Conservation (phyloP, 495 filamentous ascomycete genomes). For the Diplogelasinospora grovesii region DNA sequence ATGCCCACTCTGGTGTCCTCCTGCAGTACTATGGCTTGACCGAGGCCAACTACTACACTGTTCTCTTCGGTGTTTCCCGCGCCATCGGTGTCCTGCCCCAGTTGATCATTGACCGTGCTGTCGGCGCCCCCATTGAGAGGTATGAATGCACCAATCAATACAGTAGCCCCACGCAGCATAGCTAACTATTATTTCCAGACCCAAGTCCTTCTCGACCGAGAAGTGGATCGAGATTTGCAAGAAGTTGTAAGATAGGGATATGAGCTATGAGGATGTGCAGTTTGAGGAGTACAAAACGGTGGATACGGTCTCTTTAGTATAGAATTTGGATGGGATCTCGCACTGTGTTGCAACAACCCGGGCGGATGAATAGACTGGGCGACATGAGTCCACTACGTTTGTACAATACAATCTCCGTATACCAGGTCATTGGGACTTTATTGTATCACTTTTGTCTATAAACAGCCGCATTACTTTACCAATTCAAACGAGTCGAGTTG, state of each 20-base stretch:
- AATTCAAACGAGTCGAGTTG: no score
- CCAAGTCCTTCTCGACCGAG: conserved; percentile 96
- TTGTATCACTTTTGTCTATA: no score
- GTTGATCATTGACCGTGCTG: conserved; percentile 97
- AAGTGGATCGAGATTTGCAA: conserved; percentile 88
- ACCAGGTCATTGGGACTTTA: conserved; percentile 9
- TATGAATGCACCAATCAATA: conserved; percentile 10
- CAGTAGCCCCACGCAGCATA: neutral
- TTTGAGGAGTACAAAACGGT: conserved; percentile 24
- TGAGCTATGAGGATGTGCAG: conserved; percentile 13
- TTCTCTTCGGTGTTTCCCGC: conserved; percentile 96
- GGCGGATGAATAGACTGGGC: conserved; percentile 7
- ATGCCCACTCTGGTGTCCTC: conserved; percentile 88
- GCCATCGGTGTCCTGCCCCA: conserved; percentile 97
- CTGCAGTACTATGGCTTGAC: conserved; percentile 99
- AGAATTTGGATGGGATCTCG: conserved; percentile 22
- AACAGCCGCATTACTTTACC: no score
- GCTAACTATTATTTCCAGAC: conserved; percentile 39
- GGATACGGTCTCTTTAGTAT: conserved; percentile 26
- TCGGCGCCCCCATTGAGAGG: conserved; percentile 76
- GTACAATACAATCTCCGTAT: conserved; percentile 20
- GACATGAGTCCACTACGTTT: conserved; percentile 13
- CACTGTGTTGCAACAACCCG: conserved; percentile 9
- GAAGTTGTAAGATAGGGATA: conserved; percentile 61
- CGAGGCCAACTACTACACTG: conserved; percentile 99